A percentile compares a stretch with the other conserved stretches of the same genome.
phyloP scores from a whole-genome alignment of 164 flowering plant species.

The Nelumbo lutea region DNA sequence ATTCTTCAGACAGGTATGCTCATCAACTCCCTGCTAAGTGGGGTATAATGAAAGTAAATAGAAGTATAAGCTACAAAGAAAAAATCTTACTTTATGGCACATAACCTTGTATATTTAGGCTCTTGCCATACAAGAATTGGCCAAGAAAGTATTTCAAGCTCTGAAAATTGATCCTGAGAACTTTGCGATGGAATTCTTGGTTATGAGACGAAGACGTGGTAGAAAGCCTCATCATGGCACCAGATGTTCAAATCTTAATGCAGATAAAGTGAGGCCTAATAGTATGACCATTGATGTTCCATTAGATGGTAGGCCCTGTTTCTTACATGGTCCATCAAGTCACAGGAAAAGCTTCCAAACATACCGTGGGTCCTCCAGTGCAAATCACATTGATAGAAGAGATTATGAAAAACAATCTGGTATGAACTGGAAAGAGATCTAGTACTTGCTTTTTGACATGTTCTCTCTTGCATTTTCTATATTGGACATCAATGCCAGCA shows the following conservation, averaged over 20 bases:
- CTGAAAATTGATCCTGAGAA: constrained; percentile 54
- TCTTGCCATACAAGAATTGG: constrained; percentile 50
- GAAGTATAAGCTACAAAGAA: background rate
- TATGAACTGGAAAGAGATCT: constrained; percentile 15
- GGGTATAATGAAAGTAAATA: background rate
- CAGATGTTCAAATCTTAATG: constrained; percentile 10
- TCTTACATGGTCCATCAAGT: constrained; percentile 15
- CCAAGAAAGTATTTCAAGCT: constrained; percentile 48
- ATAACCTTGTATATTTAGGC: constrained; percentile 36
- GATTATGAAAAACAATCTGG: constrained; percentile 22
- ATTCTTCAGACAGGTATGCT: constrained; percentile 59
- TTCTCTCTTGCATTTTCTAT: background rate
- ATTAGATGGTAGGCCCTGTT: constrained; percentile 15
- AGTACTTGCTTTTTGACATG: background rate
- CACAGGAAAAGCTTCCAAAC: constrained; percentile 9
- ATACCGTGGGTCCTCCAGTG: constrained; percentile 8
- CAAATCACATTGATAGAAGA: constrained; percentile 10
- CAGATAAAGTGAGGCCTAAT: constrained; percentile 16
- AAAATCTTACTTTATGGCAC: background rate
- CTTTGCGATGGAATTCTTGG: constrained; percentile 37
- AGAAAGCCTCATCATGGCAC: constrained; percentile 28
- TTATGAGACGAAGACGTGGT: constrained; percentile 32
- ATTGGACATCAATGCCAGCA: background rate
- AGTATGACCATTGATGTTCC: constrained; percentile 7
- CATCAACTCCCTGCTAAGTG: background rate